Evolutionary conservation across 78 protist species (phyloP), one percentile per base, ranked within the genome.

Genomic region (Acrasis kona): DNA sequence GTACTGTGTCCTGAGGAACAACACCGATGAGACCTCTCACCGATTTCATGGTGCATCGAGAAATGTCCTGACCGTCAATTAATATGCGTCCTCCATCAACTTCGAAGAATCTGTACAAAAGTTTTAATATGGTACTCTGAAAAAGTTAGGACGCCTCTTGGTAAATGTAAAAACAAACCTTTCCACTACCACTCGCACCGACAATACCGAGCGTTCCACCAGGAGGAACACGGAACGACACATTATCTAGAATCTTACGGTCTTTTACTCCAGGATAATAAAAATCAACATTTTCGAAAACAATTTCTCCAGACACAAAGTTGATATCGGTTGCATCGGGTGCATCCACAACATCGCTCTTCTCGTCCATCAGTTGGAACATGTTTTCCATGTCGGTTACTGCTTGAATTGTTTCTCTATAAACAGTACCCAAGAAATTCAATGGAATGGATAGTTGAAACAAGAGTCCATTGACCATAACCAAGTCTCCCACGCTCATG

Each of bases 151-250:
- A n/a, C n/a, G n/a, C n/a, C n/a, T n/a, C n/a, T n/a, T n/a, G n/a
- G n/a, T n/a, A n/a, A n/a, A n/a, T n/a, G n/a, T n/a, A n/a, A n/a
- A n/a, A n/a, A n/a, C n/a, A n/a, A n/a, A n/a, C 71, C 79, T 95
- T 95, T 5, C 98, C 98, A 4, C 80, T 41, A 12, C 98, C 98
- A 19, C 80, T 41, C 29, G 93, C 57, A 1, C 98, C 98, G 34
- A 91, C 95, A 3, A 96, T 10, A 5, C 96, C 98, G 37, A 87
- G 82, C 41, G 76, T 61, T 34, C 72, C 39, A 28, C 94, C 97
- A n/a, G 86, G 84, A 10, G 87, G 87, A 19, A 82, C 74, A 27
- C 57, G 73, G 58, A 89, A 76, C 10, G 88, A 76, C 6, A 92
- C 32, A 12, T 77, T 80, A 64, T 81, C 71, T 37, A 92, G 5